Evolutionary conservation across 2,329 filamentous ascomycete genomes (phyloP).

Genomic region (Lachnellula suecica): DNA sequence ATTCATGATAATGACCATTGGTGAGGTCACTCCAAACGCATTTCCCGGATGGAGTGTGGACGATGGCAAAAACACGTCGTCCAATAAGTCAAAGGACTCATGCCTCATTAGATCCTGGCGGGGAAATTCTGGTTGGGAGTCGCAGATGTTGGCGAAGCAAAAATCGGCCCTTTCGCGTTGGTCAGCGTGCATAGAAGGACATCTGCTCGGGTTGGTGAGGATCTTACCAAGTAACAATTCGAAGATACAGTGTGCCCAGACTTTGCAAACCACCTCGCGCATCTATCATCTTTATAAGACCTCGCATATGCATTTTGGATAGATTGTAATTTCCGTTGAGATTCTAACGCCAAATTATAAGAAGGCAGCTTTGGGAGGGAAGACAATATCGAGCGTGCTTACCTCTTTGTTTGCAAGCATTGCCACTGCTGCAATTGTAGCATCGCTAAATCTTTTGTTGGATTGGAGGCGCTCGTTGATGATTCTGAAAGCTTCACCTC

Average conservation of each 20-base stretch:
- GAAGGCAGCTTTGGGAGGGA: too few species aligned
- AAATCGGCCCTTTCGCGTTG: slow-evolving; percentile 15
- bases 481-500: slow-evolving; percentile 17
- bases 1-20: slow-evolving; percentile 9
- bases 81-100: too few species aligned
- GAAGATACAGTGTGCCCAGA: slow-evolving; percentile 8
- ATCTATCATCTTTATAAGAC: slow-evolving; percentile 9
- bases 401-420: slow-evolving; percentile 21
- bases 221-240: slow-evolving; percentile 15
- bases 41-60: too few species aligned
- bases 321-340: slow-evolving; percentile 15
- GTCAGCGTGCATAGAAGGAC: too few species aligned
- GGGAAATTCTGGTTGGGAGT: slow-evolving; percentile 8
- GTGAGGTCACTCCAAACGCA: not conserved
- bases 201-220: not conserved
- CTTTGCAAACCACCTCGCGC: slow-evolving; percentile 6
- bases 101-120: slow-evolving; percentile 3
- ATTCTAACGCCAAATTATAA: slow-evolving; percentile 5
- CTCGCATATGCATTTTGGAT: slow-evolving; percentile 14
- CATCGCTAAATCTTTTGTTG: slow-evolving; percentile 4
- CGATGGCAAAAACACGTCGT: too few species aligned
- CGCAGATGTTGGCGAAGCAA: slow-evolving; percentile 13
- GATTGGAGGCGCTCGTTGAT: slow-evolving; percentile 13
- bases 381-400: too few species aligned
- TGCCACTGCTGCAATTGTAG: slow-evolving; percentile 18